phyloP scores from a whole-genome alignment of 2,329 filamentous ascomycete species.

The Coniochaeta pulveracea region DNA sequence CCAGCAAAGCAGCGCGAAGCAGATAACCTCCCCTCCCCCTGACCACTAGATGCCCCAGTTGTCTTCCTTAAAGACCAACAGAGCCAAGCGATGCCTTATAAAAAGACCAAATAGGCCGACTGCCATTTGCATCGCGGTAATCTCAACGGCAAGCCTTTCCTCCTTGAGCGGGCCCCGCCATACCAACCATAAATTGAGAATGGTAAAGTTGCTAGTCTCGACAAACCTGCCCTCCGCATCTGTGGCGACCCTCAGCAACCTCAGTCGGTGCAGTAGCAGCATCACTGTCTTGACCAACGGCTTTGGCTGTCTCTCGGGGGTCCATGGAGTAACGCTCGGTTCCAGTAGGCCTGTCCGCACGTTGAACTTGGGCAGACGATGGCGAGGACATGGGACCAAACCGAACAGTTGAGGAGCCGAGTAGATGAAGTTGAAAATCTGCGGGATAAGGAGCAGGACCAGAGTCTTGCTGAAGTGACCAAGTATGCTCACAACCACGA shows the following conservation, averaged over 20 bases:
- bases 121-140: conserved; percentile 65
- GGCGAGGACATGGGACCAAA: conserved; percentile 81
- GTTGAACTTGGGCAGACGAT: conserved; percentile 85
- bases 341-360: conserved; percentile 74
- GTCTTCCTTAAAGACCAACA: conserved; percentile 83
- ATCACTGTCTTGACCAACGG: conserved; percentile 51
- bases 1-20: no score
- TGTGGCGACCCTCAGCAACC: conserved; percentile 55
- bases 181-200: conserved; percentile 92
- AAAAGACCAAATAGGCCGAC: conserved; percentile 77
- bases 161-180: conserved; percentile 89
- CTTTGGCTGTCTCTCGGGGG: conserved; percentile 53
- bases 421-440: conserved; percentile 95
- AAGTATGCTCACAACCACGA: conserved; percentile 90
- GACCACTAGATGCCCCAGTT: no score
- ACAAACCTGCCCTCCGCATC: conserved; percentile 60
- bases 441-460: conserved; percentile 78
- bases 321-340: conserved; percentile 72
- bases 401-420: conserved; percentile 86
- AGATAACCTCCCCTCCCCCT: no score
- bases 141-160: conserved; percentile 67
- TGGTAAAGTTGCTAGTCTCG: conserved; percentile 81
- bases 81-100: conserved; percentile 72
- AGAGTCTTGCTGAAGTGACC: conserved; percentile 98
- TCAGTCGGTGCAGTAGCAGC: conserved; percentile 56